Percentiles rank a stretch among this genome's conserved stretches.
Conservation (phyloP, 2,329 filamentous ascomycete species). For the Dactylonectria estremocensis region DNA sequence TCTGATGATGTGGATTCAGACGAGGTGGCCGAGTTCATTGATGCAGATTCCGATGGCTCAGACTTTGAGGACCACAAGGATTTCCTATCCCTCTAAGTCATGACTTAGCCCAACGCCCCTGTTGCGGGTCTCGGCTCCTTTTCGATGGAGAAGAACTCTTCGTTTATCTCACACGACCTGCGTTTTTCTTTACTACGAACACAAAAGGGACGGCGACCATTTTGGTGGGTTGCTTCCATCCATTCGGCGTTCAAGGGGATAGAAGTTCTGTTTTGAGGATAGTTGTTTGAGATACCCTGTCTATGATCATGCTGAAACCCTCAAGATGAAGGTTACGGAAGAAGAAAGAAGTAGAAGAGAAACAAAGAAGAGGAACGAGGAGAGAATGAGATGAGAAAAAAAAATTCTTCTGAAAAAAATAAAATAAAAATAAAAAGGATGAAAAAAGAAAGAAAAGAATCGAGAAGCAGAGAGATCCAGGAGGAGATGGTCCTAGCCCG, state of each 20-base stretch:
- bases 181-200: constrained; percentile 34
- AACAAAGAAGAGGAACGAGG: constrained; percentile 33
- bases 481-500: neutral
- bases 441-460: constrained; percentile 36
- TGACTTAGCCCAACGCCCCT: constrained; percentile 2
- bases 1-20: constrained; percentile 88
- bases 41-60: constrained; percentile 67
- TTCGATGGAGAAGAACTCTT: constrained; percentile 5
- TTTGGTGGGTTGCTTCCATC: constrained; percentile 10
- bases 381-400: constrained; percentile 28
- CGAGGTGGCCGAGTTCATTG: constrained; percentile 76
- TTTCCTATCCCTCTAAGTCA: constrained; percentile 64
- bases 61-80: constrained; percentile 73
- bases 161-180: constrained; percentile 18
- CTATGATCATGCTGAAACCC: constrained; percentile 17
- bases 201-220: constrained; percentile 11
- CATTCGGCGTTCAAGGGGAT: constrained; percentile 36
- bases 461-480: constrained; percentile 14
- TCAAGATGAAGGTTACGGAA: constrained; percentile 25
- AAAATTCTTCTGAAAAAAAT: constrained; percentile 29
- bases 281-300: constrained; percentile 44
- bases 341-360: constrained; percentile 31
- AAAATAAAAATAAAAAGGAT: constrained; percentile 24
- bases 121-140: neutral
- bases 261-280: constrained; percentile 36